A percentile compares a stretch with the other conserved stretches of the same genome.
Evolutionary conservation across 345 rosid species (phyloP).

Genomic region (Linum tenue): DNA sequence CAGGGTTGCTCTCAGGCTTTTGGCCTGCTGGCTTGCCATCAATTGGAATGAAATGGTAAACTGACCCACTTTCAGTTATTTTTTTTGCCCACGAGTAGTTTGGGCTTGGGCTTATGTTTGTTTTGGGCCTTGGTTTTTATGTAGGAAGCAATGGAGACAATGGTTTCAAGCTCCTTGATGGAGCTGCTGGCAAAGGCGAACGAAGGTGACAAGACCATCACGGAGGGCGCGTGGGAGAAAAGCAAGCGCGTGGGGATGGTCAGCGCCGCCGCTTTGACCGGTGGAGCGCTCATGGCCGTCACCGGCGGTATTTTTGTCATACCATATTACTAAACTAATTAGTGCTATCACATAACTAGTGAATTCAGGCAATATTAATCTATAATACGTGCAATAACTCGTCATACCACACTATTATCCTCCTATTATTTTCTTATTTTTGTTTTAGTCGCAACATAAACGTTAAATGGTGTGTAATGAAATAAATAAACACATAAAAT

Average conservation of each 20-base stretch:
- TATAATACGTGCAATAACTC: too few relatives aligned
- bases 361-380: too few relatives aligned
- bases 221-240: conserved; percentile 18
- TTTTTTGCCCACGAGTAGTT: too few relatives aligned
- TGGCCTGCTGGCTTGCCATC: conserved; percentile 40
- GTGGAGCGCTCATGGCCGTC: conserved; percentile 49
- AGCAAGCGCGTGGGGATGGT: conserved; percentile 39
- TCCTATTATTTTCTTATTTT: too few relatives aligned
- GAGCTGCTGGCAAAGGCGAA: conserved; percentile 15
- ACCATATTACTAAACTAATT: too few relatives aligned
- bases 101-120: too few relatives aligned
- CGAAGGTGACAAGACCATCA: conserved; percentile 16
- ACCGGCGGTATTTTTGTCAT: conserved; percentile 22
- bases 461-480: too few relatives aligned
- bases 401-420: too few relatives aligned
- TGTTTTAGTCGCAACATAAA: too few relatives aligned
- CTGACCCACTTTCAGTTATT: too few relatives aligned
- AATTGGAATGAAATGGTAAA: conserved; percentile 41
- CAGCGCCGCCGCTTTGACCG: conserved; percentile 52
- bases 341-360: too few relatives aligned
- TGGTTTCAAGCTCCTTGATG: conserved; percentile 34
- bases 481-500: too few relatives aligned
- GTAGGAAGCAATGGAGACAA: conserved; percentile 52
- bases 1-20: conserved; percentile 40
- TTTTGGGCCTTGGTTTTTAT: background rate